Base-by-base conservation (phyloP, 176 grass and related monocot species). In the Avena eriantha region DNA sequence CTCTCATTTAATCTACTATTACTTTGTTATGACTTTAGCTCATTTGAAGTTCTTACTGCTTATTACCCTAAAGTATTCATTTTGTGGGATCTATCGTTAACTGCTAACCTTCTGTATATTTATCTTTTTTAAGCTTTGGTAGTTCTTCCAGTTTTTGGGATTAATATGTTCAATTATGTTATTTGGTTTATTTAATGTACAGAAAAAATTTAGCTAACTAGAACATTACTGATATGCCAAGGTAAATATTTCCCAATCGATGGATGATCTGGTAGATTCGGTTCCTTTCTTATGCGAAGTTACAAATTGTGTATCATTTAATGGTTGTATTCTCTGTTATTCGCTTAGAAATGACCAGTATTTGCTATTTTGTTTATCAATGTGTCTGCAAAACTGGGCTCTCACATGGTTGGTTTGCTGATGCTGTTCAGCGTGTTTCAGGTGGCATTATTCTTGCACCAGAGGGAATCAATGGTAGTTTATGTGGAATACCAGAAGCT, bases 391-490 rank as follows among this genome's bases (percentile, higher is more conserved):
- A 91, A 87, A 53, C 8, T 41, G 9, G 22, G 60, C 10, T 53
- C 79, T 90, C 76, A 84, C 65, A 71, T 84, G 53, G 72, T 82
- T 87, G 64, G 65, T 46, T 64, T 21, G 43, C 82, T 89, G 72
- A 84, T 93, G 46, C 22, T 93, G 59, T 78, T 89, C 92, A 96
- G 97, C 87, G 85, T 88, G 92, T 98, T 91, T 98, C 94, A 98
- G 97, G 97, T 78, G 97, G 97, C 54, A 93, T 98, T 79, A 98
- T 98, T 69, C 92, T 98, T 89, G 97, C 94, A 50, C 92, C 92
- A 48, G 97, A 98, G 63, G 97, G 97, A 48, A 94, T 98, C 68
- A 98, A 98, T 39, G 97, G 94, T 69, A 98, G 94, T 84, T 82
- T 98, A 80, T 98, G 94, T 83, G 97, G 97, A 80, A 86, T 85